Conservation (phyloP, 2,329 filamentous ascomycete genomes). For the Cladosporium sp. region DNA sequence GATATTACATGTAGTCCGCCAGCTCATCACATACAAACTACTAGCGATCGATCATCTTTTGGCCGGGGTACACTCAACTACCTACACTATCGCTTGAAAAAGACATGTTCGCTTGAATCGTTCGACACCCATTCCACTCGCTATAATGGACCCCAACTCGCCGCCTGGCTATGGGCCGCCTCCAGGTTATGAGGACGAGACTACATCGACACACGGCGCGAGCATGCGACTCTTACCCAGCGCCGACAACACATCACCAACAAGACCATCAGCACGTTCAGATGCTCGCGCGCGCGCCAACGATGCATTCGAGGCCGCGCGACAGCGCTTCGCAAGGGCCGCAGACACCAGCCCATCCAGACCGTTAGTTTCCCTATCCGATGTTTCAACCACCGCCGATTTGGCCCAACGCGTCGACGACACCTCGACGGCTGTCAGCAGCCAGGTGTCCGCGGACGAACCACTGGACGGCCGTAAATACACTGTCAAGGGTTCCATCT, state of each 20-base stretch:
- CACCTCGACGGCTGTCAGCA: slow-evolving; percentile 1
- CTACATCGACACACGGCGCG: slow-evolving; percentile 34
- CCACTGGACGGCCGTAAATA: neutral
- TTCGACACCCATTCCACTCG: neutral
- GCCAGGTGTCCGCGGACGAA: neutral
- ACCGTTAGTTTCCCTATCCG: slow-evolving; percentile 15
- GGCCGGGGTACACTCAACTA: neutral
- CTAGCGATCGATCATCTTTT: too few species aligned
- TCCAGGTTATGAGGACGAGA: slow-evolving; percentile 42
- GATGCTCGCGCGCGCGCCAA: slow-evolving; percentile 14
- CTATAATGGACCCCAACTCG: slow-evolving; percentile 11
- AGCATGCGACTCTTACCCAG: slow-evolving; percentile 49
- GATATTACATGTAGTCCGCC: too few species aligned
- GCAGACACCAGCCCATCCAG: slow-evolving; percentile 10
- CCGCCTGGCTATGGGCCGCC: slow-evolving; percentile 30
- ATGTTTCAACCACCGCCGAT: slow-evolving; percentile 5
- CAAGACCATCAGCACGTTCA: slow-evolving; percentile 30
- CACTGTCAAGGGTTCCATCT: slow-evolving; percentile 4
- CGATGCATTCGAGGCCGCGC: slow-evolving; percentile 14
- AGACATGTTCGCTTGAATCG: slow-evolving; percentile 3
- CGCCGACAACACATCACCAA: slow-evolving; percentile 32
- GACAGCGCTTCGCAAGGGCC: slow-evolving; percentile 12
- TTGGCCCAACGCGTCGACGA: slow-evolving; percentile 2
- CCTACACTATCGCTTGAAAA: neutral
- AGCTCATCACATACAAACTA: too few species aligned